Base-by-base conservation (phyloP, 2,329 filamentous ascomycete genomes). In the Drechslera avenae region DNA sequence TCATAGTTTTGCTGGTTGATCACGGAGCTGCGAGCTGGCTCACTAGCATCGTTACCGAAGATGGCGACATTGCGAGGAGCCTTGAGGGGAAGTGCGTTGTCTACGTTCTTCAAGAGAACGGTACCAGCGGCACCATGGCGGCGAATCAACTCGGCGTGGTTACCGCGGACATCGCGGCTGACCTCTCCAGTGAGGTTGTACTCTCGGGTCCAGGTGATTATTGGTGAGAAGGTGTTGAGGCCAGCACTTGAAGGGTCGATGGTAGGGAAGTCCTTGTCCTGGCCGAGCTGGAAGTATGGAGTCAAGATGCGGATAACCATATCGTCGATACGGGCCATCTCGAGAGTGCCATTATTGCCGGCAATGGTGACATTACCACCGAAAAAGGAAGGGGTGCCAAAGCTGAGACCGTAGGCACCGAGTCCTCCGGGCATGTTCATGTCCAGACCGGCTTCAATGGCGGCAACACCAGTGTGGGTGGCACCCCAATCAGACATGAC, bases 71-170 rank as follows among this genome's bases (percentile, higher is more conserved):
- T 76, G 39, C 69, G 73, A 5, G 80, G 79, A 46, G 76, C 78
- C 45, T 78, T 78, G 6, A 89, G 68, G 0, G 83, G 83, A 1
- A 85, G 73, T 2, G 78, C 67, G 7, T 73, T 70, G 7, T 76
- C 75, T 1, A 60, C 64, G 47, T 85, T 85, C 67, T 82, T 82
- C 13, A 82, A 58, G 6, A 77, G 60, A 4, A 77, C 74, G 26
- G 68, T 71, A 2, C 73, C 74, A 32, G 73, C 74, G 26, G 74
- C 69, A 30, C 74, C 76, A 35, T 75, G 67, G 48, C 72, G 71
- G 28, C 76, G 72, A 37, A 78, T 77, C 28, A 75, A 52, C 14
- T 66, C 60, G 7, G 61, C 66, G 57, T 78, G 76, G 55, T 82
- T 69, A 23, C 71, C 66, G n/a, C 66, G 71, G 42, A 74, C 75